Evolutionary conservation across 1,139 yeast species (phyloP).

Genomic region (Hanseniaspora uvarum): DNA sequence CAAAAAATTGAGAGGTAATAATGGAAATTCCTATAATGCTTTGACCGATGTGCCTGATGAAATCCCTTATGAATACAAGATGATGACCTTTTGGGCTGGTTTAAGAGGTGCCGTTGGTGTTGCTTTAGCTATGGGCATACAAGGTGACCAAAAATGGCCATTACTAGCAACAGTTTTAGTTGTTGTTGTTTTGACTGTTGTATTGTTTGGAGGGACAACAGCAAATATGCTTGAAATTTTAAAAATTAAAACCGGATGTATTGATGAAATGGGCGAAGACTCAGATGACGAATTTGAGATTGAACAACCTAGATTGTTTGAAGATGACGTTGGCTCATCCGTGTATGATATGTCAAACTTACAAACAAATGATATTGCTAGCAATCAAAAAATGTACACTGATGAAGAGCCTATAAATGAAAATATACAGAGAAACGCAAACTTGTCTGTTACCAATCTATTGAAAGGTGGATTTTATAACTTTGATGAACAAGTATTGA

Average conservation of each 20-base stretch:
- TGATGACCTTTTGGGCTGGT: constrained; percentile 99
- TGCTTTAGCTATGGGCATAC: constrained; percentile 93
- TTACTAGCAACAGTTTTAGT: constrained; percentile 88
- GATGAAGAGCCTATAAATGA: constrained; percentile 23
- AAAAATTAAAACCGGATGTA: constrained; percentile 84
- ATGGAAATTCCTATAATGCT: constrained; percentile 20
- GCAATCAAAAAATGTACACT: constrained; percentile 22
- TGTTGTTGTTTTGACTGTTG: constrained; percentile 91
- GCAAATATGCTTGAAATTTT: constrained; percentile 94
- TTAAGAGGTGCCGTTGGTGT: constrained; percentile 98
- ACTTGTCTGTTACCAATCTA: constrained; percentile 13
- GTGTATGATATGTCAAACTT: constrained; percentile 18
- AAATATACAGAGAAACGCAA: neutral
- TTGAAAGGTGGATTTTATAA: constrained; percentile 62
- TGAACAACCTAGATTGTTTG: constrained; percentile 50
- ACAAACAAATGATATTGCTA: constrained; percentile 19
- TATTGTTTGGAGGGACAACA: constrained; percentile 95
- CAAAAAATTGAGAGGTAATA: constrained; percentile 31
- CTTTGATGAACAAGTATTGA: constrained; percentile 89
- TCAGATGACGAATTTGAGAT: constrained; percentile 94
- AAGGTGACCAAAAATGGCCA: constrained; percentile 86
- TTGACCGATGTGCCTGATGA: constrained; percentile 59
- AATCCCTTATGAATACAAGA: constrained; percentile 88
- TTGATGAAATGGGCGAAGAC: constrained; percentile 60
- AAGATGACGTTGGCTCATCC: constrained; percentile 10